Percentiles rank a stretch among this genome's conserved stretches.
phyloP scores from a whole-genome alignment of 2,329 filamentous ascomycete genomes.

The Lasiodiplodia hormozganensis region DNA sequence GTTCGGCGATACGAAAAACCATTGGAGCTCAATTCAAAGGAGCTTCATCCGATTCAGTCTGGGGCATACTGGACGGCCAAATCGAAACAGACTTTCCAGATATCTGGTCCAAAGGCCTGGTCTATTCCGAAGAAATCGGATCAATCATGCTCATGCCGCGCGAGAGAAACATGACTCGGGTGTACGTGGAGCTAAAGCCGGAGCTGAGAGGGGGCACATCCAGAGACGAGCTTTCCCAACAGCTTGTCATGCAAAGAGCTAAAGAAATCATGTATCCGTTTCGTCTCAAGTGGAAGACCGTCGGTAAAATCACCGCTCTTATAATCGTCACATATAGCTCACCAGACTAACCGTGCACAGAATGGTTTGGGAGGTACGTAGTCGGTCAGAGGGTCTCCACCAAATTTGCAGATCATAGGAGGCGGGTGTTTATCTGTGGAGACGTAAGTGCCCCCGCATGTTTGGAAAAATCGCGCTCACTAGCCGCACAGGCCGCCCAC shows the following conservation, averaged over 20 bases:
- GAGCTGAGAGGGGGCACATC: conserved; percentile 41
- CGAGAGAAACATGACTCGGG: conserved; percentile 74
- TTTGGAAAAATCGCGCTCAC: conserved; percentile 9
- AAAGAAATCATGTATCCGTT: conserved; percentile 55
- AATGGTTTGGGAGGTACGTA: conserved; percentile 60
- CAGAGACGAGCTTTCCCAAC: conserved; percentile 56
- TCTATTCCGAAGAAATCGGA: conserved; percentile 70
- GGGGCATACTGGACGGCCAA: conserved; percentile 76
- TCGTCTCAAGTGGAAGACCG: conserved; percentile 51
- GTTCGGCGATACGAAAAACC: conserved; percentile 71
- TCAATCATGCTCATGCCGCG: conserved; percentile 77
- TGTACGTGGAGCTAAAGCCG: conserved; percentile 57
- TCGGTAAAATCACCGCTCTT: conserved; percentile 38
- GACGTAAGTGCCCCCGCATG: conserved; percentile 46
- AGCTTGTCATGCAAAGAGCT: conserved; percentile 74
- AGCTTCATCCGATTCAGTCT: conserved; percentile 63
- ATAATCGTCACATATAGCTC: background rate
- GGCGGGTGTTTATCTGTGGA: conserved; percentile 57
- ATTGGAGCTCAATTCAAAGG: conserved; percentile 56
- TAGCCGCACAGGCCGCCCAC: conserved; percentile 41
- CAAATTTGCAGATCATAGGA: conserved; percentile 51
- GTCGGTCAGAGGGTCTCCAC: conserved; percentile 58
- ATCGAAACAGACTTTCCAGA: conserved; percentile 76
- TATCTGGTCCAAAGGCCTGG: conserved; percentile 75
- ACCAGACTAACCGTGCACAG: conserved; percentile 32